phyloP scores from a whole-genome alignment of 352 stramenopile species.

The Globisporangium canariense region DNA sequence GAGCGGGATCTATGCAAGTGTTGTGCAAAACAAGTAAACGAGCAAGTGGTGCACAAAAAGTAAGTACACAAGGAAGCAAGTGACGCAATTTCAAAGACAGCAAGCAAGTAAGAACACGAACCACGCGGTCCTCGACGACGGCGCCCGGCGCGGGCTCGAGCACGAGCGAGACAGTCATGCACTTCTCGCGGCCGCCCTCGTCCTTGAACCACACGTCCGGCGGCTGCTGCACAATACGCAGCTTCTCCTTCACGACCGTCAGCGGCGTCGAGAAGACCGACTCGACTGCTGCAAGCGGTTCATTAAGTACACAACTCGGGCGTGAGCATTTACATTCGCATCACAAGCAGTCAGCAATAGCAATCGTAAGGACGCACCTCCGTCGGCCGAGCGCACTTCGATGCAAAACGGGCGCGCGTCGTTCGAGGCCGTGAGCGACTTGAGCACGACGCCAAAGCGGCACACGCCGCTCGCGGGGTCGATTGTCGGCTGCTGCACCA shows the following conservation, averaged over 20 bases:
- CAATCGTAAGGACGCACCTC: constrained; percentile 5
- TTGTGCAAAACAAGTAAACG: neutral
- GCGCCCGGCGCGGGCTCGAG: constrained; percentile 70
- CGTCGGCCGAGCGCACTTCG: constrained; percentile 48
- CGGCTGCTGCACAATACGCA: constrained; percentile 72
- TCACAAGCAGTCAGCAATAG: neutral
- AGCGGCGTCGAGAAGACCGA: constrained; percentile 63
- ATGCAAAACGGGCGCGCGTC: constrained; percentile 70
- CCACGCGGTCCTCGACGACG: constrained; percentile 70
- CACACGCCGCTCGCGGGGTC: constrained; percentile 41
- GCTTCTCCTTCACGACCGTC: constrained; percentile 74
- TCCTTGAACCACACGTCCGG: constrained; percentile 96
- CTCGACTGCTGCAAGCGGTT: constrained; percentile 35
- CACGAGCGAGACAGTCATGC: constrained; percentile 86
- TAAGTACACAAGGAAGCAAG: neutral
- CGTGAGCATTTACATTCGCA: neutral
- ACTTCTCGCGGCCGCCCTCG: constrained; percentile 94
- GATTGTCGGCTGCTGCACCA: constrained; percentile 25
- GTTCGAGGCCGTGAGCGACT: constrained; percentile 47
- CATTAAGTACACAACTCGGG: neutral
- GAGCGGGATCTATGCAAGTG: constrained; percentile 34
- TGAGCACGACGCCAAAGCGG: constrained; percentile 40
- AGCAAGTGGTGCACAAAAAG: neutral
- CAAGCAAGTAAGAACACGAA: constrained; percentile 18
- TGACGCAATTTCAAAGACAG: neutral